phyloP scores from a whole-genome alignment of 257 asterid species.

The Solanum commersonii region DNA sequence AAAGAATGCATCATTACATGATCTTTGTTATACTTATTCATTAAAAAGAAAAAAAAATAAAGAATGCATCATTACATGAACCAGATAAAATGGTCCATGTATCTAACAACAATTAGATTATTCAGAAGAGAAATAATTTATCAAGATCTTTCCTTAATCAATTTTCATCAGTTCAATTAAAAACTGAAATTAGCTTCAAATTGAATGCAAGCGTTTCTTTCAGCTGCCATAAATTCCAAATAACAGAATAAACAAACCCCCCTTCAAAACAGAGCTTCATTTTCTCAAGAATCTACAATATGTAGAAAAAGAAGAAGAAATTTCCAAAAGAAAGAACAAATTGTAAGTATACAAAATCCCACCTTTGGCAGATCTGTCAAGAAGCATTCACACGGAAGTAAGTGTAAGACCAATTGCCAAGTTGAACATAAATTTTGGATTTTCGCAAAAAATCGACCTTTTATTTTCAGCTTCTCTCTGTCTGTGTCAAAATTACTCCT shows the following conservation, averaged over 20 bases:
- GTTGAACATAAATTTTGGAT: neutral
- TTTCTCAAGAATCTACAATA: neutral
- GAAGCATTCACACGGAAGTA: neutral
- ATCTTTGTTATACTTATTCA: neutral
- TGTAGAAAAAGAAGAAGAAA: neutral
- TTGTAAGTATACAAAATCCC: neutral
- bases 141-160: neutral
- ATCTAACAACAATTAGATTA: neutral
- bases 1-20: neutral
- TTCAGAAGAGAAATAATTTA: neutral
- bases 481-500: neutral
- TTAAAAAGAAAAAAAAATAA: neutral
- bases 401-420: neutral
- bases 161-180: neutral
- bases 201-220: neutral
- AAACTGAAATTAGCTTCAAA: neutral
- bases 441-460: neutral
- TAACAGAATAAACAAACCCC: neutral
- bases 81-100: neutral
- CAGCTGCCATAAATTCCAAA: neutral
- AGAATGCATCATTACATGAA: neutral
- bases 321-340: neutral
- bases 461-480: neutral
- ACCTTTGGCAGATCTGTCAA: slow-evolving; percentile 1
- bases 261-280: neutral